Conservation (phyloP, 768 basidiomycete species). For the Collybia mongolica region DNA sequence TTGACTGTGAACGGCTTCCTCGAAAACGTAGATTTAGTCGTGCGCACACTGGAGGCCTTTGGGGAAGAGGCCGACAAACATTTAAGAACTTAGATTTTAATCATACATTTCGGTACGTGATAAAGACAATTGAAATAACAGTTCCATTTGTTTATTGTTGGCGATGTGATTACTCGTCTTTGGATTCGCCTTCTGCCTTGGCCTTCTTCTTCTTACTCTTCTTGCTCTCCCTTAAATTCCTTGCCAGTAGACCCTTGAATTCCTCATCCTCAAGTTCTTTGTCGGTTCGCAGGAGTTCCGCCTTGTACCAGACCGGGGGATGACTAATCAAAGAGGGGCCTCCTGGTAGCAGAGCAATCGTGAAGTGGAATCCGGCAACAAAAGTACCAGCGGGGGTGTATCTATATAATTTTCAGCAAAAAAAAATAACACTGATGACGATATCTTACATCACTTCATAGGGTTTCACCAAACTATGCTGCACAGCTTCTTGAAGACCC, state of each 20-base stretch:
- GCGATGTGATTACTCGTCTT: slow-evolving; percentile 20
- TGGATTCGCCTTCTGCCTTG: slow-evolving; percentile 50
- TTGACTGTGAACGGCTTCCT: slow-evolving; percentile 84
- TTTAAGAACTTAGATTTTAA: slow-evolving; percentile 11
- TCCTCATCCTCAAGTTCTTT: slow-evolving; percentile 89
- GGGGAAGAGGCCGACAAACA: slow-evolving; percentile 57
- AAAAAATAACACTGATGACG: background rate
- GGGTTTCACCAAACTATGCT: slow-evolving; percentile 90
- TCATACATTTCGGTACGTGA: background rate
- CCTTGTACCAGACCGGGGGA: slow-evolving; percentile 90
- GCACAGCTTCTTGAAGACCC: slow-evolving; percentile 94
- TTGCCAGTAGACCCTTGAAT: slow-evolving; percentile 73
- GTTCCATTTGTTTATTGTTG: too few relatives aligned
- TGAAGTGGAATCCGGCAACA: slow-evolving; percentile 97
- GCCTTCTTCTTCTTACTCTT: slow-evolving; percentile 89
- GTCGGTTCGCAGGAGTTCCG: slow-evolving; percentile 86
- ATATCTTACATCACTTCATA: slow-evolving; percentile 87
- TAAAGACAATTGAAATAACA: too few relatives aligned
- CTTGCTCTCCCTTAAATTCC: slow-evolving; percentile 84
- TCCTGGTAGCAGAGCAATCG: slow-evolving; percentile 86
- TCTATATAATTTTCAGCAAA: slow-evolving; percentile 31
- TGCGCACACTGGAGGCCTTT: slow-evolving; percentile 80
- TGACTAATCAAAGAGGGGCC: slow-evolving; percentile 88
- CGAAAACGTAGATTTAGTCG: slow-evolving; percentile 85
- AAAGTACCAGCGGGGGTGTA: slow-evolving; percentile 82